phyloP scores from a whole-genome alignment of 139 green algal species.

The Nannochloris sp. region DNA sequence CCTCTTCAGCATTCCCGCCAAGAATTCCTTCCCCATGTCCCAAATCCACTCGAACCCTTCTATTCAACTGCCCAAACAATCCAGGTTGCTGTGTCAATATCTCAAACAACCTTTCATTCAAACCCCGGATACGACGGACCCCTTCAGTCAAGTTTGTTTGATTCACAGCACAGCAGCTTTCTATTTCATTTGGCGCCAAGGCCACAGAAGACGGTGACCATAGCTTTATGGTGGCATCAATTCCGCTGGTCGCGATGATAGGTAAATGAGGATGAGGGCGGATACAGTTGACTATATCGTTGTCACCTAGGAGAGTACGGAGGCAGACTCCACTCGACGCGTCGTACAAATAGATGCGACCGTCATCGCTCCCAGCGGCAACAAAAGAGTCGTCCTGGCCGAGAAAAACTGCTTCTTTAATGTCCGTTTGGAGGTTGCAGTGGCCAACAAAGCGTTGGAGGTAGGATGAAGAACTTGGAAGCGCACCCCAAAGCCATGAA shows the following conservation, averaged over 20 bases:
- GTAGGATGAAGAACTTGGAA: not conserved
- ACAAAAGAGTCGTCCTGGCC: conserved; percentile 53
- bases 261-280: conserved; percentile 63
- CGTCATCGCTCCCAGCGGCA: conserved; percentile 67
- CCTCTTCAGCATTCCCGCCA: not conserved
- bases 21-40: no score
- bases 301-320: conserved; percentile 44
- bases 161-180: no score
- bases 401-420: conserved; percentile 76
- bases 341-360: conserved; percentile 70
- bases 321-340: conserved; percentile 21
- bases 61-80: not conserved
- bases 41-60: not conserved
- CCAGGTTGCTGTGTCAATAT: not conserved
- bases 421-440: conserved; percentile 77
- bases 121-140: no score
- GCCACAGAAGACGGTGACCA: conserved; percentile 7
- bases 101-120: no score
- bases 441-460: conserved; percentile 26
- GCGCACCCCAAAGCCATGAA: not conserved
- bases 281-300: conserved; percentile 73
- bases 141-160: no score
- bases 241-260: conserved; percentile 75
- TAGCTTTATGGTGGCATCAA: conserved; percentile 56
- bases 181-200: no score